Evolutionary conservation across 345 rosid genomes (phyloP).

Genomic region (Eucalyptus erythrocorys): DNA sequence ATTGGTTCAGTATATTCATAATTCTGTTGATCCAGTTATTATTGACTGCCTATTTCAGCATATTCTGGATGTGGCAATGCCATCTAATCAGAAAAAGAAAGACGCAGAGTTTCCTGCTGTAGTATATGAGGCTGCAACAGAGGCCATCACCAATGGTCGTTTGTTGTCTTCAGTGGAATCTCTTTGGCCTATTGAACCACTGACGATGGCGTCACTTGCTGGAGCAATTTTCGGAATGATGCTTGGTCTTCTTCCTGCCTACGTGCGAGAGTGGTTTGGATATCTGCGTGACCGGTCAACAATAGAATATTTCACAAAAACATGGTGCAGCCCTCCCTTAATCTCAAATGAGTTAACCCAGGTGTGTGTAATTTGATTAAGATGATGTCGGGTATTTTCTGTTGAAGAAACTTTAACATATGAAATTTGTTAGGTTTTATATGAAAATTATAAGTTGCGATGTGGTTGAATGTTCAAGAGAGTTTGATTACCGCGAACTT

Average conservation of each 20-base stretch:
- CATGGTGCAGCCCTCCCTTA: slow-evolving; percentile 92
- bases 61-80: slow-evolving; percentile 47
- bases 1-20: slow-evolving; percentile 74
- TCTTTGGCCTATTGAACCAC: slow-evolving; percentile 67
- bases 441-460: not conserved
- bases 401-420: not conserved
- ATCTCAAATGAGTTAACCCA: slow-evolving; percentile 74
- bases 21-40: slow-evolving; percentile 47
- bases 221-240: slow-evolving; percentile 83
- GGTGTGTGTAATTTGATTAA: slow-evolving; percentile 28
- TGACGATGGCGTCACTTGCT: slow-evolving; percentile 67
- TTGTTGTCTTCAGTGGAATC: slow-evolving; percentile 59
- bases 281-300: slow-evolving; percentile 76
- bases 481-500: not conserved
- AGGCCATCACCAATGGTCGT: slow-evolving; percentile 55
- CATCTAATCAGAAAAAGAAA: slow-evolving; percentile 61
- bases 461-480: not conserved
- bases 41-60: slow-evolving; percentile 90
- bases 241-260: slow-evolving; percentile 88
- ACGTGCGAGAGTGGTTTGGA: slow-evolving; percentile 85
- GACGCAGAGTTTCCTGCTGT: slow-evolving; percentile 48
- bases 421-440: not conserved
- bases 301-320: slow-evolving; percentile 76
- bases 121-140: slow-evolving; percentile 46
- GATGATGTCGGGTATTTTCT: not conserved